Evolutionary conservation across 495 filamentous ascomycete genomes (phyloP).

Genomic region (Podospora pseudocomata): DNA sequence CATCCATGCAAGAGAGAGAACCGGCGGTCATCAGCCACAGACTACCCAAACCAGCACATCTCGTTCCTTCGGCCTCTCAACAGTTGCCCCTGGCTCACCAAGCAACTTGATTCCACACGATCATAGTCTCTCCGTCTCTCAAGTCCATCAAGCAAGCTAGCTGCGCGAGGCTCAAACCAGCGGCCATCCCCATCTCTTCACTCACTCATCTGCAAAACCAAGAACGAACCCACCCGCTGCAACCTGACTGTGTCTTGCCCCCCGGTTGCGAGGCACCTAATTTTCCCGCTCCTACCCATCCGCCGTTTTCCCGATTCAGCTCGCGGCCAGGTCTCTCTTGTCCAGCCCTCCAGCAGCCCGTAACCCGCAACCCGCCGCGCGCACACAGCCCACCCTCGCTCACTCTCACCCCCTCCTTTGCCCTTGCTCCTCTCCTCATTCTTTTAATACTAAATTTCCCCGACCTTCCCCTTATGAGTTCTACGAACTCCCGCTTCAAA

Average conservation of each 20-base stretch:
- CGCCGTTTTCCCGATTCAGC: constrained; percentile 21
- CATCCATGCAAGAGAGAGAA: constrained; percentile 8
- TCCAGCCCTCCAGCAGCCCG: constrained; percentile 20
- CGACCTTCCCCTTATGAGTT: constrained; percentile 51
- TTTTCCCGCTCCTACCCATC: constrained; percentile 17
- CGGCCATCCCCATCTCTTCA: neutral
- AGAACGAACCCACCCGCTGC: constrained; percentile 18
- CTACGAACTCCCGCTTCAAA: constrained; percentile 59
- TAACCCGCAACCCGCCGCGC: constrained; percentile 14
- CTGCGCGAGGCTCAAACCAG: constrained; percentile 16
- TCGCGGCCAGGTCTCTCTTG: constrained; percentile 9
- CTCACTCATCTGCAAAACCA: neutral
- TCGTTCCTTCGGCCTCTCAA: neutral
- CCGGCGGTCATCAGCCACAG: constrained; percentile 24
- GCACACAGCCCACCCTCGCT: constrained; percentile 24
- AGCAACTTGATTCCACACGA: constrained; percentile 2
- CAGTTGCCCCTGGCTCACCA: neutral
- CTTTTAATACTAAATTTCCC: constrained; percentile 26
- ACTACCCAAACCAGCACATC: neutral
- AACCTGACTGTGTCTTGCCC: constrained; percentile 12
- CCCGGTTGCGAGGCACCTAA: constrained; percentile 12
- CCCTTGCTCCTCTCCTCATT: constrained; percentile 20
- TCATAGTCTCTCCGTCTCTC: neutral
- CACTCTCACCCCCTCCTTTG: constrained; percentile 14
- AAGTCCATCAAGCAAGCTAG: constrained; percentile 12